Base-by-base conservation (phyloP, 179 eudicot species). In the Beta lomatogona region DNA sequence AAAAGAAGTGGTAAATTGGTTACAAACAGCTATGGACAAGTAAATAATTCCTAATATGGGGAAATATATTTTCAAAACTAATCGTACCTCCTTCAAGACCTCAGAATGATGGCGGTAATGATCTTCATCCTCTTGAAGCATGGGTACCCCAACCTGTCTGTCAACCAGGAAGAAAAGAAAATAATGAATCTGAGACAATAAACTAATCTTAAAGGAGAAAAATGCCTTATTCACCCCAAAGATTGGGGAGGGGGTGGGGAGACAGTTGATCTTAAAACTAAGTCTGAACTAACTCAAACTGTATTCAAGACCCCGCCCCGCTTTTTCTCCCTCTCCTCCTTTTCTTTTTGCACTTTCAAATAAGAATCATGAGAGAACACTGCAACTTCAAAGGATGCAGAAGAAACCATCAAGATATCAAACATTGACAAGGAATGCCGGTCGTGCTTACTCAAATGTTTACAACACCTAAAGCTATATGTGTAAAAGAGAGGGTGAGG, bases 91-190 rank as follows among this genome's bases (percentile, higher is more conserved):
- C 79, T 86, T 85, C n/a, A 65, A 77, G 52, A 73, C 66, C 57
- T 81, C 88, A 21, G 89, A 73, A 78, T 69, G 81, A 73, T 75
- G 81, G 44, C 46, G 68, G 83, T 41, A n/a, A 80, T 76, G 84
- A 75, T 81, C 77, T 81, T 83, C 84, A 77, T 83, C 85, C 54
- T 79, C 87, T 74, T 61, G 85, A 73, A 80, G 72, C 72, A 71
- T 82, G 83, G 69, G 86, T 79, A 80, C 88, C 76, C 81, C 83
- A 78, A 67, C 88, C 85, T 90, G 86, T 84, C 98, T 94, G 92
- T 65, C 89, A 89, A 57, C 73, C 77, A 71, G 77, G 65, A 70
- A 80, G 85, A 65, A 70, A 71, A 73, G 52, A 52, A 53, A 73
- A 25, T 52, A 41, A 71, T 69, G 71, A 55, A 79, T 74, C 44